These are phyloP conservation scores for Dioscorea cayenensis DNA, from an alignment of 116 monocot species.

Conservation along the genomic window DNA sequence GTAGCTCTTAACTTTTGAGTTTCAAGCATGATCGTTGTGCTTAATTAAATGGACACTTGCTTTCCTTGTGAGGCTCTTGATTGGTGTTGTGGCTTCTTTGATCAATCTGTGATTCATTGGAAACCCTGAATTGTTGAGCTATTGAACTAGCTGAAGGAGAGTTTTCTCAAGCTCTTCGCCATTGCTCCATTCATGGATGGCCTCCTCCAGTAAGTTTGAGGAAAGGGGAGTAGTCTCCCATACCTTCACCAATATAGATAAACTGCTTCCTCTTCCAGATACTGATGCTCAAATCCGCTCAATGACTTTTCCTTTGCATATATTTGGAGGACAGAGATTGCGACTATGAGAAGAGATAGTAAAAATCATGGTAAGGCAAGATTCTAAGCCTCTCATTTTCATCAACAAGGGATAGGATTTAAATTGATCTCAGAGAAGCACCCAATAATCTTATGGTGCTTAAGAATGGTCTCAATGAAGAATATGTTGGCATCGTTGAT, in stretches of 20 bases:
- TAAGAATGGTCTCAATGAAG: slow-evolving; percentile 37
- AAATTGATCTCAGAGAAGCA: slow-evolving; percentile 46
- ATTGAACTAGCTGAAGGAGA: too few relatives aligned
- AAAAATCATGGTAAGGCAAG: slow-evolving; percentile 28
- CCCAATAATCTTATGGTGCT: slow-evolving; percentile 24
- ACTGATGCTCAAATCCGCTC: slow-evolving; percentile 3
- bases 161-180: too few relatives aligned
- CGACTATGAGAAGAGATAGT: slow-evolving; percentile 20
- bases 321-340: slow-evolving; percentile 32
- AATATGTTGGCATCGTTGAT: slow-evolving; percentile 47
- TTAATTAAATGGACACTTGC: slow-evolving; percentile 55
- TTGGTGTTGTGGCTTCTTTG: slow-evolving; percentile 48
- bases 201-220: slow-evolving; percentile 25
- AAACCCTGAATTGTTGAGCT: too few relatives aligned
- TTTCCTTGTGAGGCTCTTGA: slow-evolving; percentile 61
- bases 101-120: too few relatives aligned
- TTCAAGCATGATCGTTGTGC: slow-evolving; percentile 58
- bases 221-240: slow-evolving; percentile 49
- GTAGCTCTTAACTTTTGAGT: not conserved
- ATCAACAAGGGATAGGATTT: slow-evolving; percentile 30
- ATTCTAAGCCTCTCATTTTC: slow-evolving; percentile 34
- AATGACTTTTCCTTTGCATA: slow-evolving; percentile 28
- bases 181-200: too few relatives aligned
- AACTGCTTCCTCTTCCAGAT: slow-evolving; percentile 5
- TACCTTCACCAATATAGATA: slow-evolving; percentile 52